Conservation (phyloP, 106 monocot species). For the Vanilla planifolia region DNA sequence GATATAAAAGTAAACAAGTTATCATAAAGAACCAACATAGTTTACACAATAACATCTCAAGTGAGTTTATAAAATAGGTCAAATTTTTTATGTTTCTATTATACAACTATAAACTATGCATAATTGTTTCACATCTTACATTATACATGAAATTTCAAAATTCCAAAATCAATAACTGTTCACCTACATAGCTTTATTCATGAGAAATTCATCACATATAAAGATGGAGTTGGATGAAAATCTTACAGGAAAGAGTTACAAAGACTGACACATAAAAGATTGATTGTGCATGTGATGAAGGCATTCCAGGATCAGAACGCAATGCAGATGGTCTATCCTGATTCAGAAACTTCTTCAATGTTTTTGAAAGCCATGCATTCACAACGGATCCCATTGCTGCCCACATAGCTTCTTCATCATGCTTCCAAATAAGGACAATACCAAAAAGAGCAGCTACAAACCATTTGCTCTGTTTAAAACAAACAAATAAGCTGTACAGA, state of each 20-base stretch:
- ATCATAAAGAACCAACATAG: too few species aligned
- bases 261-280: constrained; percentile 56
- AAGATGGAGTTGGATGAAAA: not conserved
- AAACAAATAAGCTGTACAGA: not conserved
- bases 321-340: constrained; percentile 72
- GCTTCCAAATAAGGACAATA: constrained; percentile 66
- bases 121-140: too few species aligned
- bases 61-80: too few species aligned
- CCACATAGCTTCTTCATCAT: constrained; percentile 84
- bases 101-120: too few species aligned
- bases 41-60: too few species aligned
- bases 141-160: too few species aligned
- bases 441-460: constrained; percentile 49
- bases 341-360: constrained; percentile 65
- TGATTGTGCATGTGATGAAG: constrained; percentile 94
- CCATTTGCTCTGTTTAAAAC: constrained; percentile 80
- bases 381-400: constrained; percentile 52
- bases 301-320: constrained; percentile 95
- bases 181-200: too few species aligned
- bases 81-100: too few species aligned
- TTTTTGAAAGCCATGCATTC: constrained; percentile 54
- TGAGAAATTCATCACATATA: not conserved
- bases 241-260: constrained; percentile 62
- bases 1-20: too few species aligned
- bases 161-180: too few species aligned